Evolutionary conservation across 2,329 filamentous ascomycete species (phyloP), one percentile per base, ranked within the genome.

Genomic region (Cladophialophora immunda): DNA sequence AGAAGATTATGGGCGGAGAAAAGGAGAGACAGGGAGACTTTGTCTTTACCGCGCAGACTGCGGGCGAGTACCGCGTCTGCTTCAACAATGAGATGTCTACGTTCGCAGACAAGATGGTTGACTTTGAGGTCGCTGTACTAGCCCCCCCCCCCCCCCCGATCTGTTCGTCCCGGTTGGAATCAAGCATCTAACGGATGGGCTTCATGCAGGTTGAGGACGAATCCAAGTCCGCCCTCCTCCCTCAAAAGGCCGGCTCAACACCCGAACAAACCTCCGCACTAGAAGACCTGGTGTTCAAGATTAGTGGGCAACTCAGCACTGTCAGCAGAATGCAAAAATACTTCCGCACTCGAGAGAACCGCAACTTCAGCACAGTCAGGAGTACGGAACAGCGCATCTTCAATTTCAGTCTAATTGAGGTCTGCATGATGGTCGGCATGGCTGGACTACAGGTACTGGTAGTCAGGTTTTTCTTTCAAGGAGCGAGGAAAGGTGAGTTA

Each of bases 1-100:
- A 91, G 80, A 80, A 92, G 68, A 90, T 99, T 68, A 82, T 98
- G 75, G 89, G 94, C 68, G 95, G 94, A 68, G 85, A 90, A 73
- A 98, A 97, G 82, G 95, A 92, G 83, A 89, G 94, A 72, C 94
- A 98, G 82, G 95, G 94, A 62, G 95, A 99, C 81, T 98, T 97
- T 77, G 95, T 99, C 70, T 99, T 99, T 80, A 97, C 94, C 0
- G 95, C 94, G 54, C 92, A 93, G 75, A 88, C 93, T 60, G 77
- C 86, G 6, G 95, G 95, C 72, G 94, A 98, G 76, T 97, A 98
- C 83, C 88, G 89, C 62, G 98, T 99, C 84, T 99, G 95, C 86
- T 99, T 99, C 85, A 92, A 94, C 82, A 99, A 99, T 77, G 91
- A 95, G 78, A 97, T 99, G 92, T 97, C 92, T 77, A 98, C 94